A percentile compares a stretch with the other conserved stretches of the same genome.
Conservation (phyloP, 2,329 filamentous ascomycete species). For the Colletotrichum spinosum region DNA sequence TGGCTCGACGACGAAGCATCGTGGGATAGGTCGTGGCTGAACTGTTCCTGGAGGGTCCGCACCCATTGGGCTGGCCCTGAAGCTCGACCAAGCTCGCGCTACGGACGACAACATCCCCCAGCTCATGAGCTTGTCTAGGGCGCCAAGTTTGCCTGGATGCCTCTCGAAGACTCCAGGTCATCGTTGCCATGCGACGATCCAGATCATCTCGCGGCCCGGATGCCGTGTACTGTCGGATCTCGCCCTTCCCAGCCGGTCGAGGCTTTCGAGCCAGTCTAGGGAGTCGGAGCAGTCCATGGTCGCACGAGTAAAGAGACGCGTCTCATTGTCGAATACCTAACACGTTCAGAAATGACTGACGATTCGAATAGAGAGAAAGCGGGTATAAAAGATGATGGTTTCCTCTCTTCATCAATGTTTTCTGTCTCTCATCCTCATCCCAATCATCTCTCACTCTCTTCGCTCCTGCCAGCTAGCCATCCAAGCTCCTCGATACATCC, state of each 20-base stretch:
- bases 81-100: neutral
- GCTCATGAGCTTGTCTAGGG: neutral
- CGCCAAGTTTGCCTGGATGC: slow-evolving; percentile 4
- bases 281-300: neutral
- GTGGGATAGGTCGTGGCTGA: slow-evolving; percentile 8
- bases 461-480: slow-evolving; percentile 6
- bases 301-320: neutral
- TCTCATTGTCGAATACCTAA: neutral
- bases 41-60: slow-evolving; percentile 11
- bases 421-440: slow-evolving; percentile 23
- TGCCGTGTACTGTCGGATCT: slow-evolving; percentile 27
- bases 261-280: neutral
- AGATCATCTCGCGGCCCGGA: slow-evolving; percentile 30
- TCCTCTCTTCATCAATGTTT: neutral
- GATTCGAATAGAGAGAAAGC: neutral
- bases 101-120: slow-evolving; percentile 1
- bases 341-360: neutral
- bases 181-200: slow-evolving; percentile 1
- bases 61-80: neutral
- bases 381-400: slow-evolving; percentile 24
- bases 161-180: neutral
- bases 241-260: slow-evolving; percentile 4
- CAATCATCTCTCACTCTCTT: slow-evolving; percentile 5
- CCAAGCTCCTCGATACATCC: slow-evolving; percentile 24
- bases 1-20: slow-evolving; percentile 34